Base-by-base conservation (phyloP, 2,329 filamentous ascomycete species). In the Dothistroma septosporum region DNA sequence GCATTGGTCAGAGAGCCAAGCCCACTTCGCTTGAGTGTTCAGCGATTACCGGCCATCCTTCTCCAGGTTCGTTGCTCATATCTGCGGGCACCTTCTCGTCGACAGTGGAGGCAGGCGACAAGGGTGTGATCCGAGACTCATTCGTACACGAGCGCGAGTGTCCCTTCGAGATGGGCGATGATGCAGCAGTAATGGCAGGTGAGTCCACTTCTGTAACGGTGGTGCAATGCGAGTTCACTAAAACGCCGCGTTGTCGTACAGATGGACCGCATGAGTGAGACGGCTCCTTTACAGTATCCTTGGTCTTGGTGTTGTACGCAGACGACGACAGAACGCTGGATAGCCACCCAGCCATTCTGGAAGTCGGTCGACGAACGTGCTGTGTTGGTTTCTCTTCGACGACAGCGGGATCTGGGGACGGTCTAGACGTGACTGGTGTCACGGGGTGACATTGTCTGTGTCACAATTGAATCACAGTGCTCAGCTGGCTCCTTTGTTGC, bases 281-380 rank as follows among this genome's bases (percentile, higher is more conserved):
- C 5, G 65, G 65, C 46, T 69, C 66, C 24, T 60, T 44, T 4
- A 55, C 35, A 4, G 58, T 46, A 16, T 53, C 44, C 9, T 24
- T 44, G n/a, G 59, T 24, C 4, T 46, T 52, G 37, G 37, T 33
- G 31, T 50, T 19, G 56, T 54, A 19, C 41, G 57, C 41, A 41
- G 60, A 55, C 9, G 68, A 62, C n/a, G 64, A 61, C 16, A 66
- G 28, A 24, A 72, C 58, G n/a, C 55, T 65, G 0, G 67, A 70
- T 2, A 72, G 64, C 71, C 69, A 72, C 21, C 68, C 67, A 2
- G 70, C 64, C 11, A 73, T 66, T 57, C 68, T 55, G 11, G 63
- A 66, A 46, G 54, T 61, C 16, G 53, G 57, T 16, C 55, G 47
- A 31, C 52, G 50, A 28, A 55, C 48, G 2, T 52, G 52, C n/a